These are phyloP conservation scores for Jaltomata sinuosa DNA, from an alignment of 257 asterid genomes.

Conservation along the genomic window DNA sequence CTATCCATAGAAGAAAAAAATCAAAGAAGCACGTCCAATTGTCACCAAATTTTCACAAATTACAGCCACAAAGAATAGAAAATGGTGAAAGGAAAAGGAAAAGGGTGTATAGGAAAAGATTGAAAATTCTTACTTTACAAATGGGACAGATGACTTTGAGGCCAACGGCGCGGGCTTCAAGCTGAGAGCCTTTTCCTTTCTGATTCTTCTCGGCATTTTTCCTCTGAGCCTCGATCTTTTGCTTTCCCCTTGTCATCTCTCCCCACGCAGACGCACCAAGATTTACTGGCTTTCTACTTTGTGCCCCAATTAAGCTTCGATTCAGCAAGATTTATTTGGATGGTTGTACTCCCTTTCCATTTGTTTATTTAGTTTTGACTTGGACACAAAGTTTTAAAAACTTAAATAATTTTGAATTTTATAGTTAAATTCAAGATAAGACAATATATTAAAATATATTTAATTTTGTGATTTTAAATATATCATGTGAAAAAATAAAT, in stretches of 20 bases:
- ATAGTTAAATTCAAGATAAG: no score
- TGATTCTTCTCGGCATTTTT: slow-evolving; percentile 78
- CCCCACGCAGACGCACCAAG: neutral
- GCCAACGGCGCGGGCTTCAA: slow-evolving; percentile 90
- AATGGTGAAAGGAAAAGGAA: neutral
- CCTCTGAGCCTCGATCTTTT: slow-evolving; percentile 57
- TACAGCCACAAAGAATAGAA: neutral
- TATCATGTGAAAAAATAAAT: no score
- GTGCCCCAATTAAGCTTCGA: no score
- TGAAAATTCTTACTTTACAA: slow-evolving; percentile 35
- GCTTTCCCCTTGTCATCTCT: neutral
- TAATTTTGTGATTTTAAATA: no score
- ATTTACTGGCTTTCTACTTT: neutral
- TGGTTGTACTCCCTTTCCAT: no score
- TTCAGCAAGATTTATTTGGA: no score
- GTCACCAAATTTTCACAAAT: neutral
- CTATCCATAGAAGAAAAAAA: no score
- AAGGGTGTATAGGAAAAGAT: neutral
- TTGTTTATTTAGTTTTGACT: no score
- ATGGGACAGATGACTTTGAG: slow-evolving; percentile 81
- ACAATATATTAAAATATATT: no score
- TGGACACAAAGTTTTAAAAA: no score
- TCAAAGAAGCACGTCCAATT: neutral
- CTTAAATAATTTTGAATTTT: no score
- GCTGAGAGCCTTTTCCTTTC: slow-evolving; percentile 75